Percentiles rank a stretch among this genome's conserved stretches.
phyloP scores from a whole-genome alignment of 805 yeast species.

The Sugiyamaella chiloensis region DNA sequence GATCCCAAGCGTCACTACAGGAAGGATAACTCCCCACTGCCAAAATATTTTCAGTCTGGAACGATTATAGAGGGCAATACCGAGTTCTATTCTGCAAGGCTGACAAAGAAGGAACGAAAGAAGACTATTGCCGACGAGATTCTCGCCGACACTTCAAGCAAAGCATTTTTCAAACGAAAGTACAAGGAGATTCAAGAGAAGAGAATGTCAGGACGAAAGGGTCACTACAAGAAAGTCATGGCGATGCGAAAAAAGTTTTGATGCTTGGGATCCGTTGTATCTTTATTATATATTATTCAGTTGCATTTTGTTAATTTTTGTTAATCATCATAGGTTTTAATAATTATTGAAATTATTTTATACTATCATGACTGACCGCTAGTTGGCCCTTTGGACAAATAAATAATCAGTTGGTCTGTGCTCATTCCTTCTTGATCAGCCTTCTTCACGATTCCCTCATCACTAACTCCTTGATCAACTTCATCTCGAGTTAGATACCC shows the following conservation, averaged over 20 bases:
- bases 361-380: too few species aligned
- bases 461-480: slow-evolving; percentile 30
- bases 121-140: slow-evolving; percentile 78
- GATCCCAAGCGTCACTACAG: slow-evolving; percentile 96
- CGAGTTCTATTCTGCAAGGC: slow-evolving; percentile 67
- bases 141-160: slow-evolving; percentile 65
- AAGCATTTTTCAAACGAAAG: slow-evolving; percentile 78
- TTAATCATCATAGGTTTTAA: too few species aligned
- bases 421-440: slow-evolving; percentile 17
- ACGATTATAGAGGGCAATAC: slow-evolving; percentile 79
- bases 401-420: slow-evolving; percentile 18
- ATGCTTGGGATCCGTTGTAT: too few species aligned
- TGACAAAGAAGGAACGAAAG: slow-evolving; percentile 71
- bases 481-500: slow-evolving; percentile 60
- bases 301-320: too few species aligned
- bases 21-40: slow-evolving; percentile 68
- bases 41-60: slow-evolving; percentile 84
- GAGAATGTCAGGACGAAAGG: slow-evolving; percentile 62
- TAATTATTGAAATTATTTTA: too few species aligned
- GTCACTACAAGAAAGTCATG: slow-evolving; percentile 59
- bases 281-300: slow-evolving; percentile 3
- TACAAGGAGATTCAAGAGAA: slow-evolving; percentile 73
- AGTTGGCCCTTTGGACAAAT: slow-evolving; percentile 22
- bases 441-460: slow-evolving; percentile 12
- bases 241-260: slow-evolving; percentile 58